Base-by-base conservation (phyloP, 169 alveolate species). In the Plasmodium knowlesi region DNA sequence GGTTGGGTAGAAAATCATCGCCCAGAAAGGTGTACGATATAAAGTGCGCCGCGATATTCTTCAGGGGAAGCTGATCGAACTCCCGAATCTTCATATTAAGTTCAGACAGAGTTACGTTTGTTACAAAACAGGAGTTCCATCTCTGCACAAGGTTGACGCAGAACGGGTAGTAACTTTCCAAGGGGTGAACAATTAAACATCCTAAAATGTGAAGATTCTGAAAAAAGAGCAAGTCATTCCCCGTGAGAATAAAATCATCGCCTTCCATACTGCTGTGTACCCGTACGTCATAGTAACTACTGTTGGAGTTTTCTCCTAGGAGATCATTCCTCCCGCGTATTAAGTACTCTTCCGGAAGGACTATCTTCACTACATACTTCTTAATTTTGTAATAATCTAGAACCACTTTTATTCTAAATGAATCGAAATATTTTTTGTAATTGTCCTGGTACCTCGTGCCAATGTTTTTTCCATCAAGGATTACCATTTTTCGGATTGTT, bases 11-110 rank as follows among this genome's bases (percentile, higher is more conserved):
- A 34, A 85, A 85, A 14, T 85, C 93, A 8, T 74, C 85, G 30
- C 85, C 93, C 12, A 85, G 54, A 30, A 85, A 85, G 41, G 93
- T 85, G 37, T 85, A 85, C 25, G 93, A 85, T 16, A 85, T 85
- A 25, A 85, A 28, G 78, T 85, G 84, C 1, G 93, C 46, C 34
- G 71, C 53, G 37, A 85, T 30, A 1, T 4, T 22, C 39, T 53
- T 41, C 25, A 53, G 28, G 54, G 79, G 73, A 6, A 8, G 53
- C 12, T 73, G 53, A 25, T 61, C 83, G 28, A 50, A 37, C 5
- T 73, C 46, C 50, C 37, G 61, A 3, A 85, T 8, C 46, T 43
- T 53, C 12, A 28, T 50, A 37, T 41, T 57, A 28, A 74, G 41
- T 6, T 73, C 79, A 39, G 93, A 57, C 8, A 85, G 22, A 46